Base-by-base conservation (phyloP, 257 asterid genomes). In the Ajuga chamaepitys region DNA sequence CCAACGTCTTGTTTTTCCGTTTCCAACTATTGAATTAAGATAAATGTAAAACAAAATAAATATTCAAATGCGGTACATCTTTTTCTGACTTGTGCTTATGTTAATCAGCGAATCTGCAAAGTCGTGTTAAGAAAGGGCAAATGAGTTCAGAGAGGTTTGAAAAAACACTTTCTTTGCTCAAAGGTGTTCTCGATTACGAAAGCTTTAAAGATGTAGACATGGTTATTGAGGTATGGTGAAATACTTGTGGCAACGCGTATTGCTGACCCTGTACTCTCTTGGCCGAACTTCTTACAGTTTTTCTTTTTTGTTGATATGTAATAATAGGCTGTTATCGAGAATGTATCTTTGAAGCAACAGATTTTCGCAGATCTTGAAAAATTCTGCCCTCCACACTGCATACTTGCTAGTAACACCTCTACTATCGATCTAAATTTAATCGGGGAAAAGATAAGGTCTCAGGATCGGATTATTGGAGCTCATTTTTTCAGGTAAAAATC, bases 401-500 rank as follows among this genome's bases (percentile, higher is more conserved):
- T 90, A 58, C 97, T 94, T 58, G 95, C 89, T 14, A 94, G 95
- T 41, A 94, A 88, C 72, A 94, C 98, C 32, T 94, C 97, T 44
- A 90, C 99, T 9, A 94, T 94, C 58, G 95, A 94, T 75, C 85
- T 94, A 48, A 73, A 85, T 55, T 80, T 90, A 50, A 94, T 90
- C 51, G 95, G 96, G 34, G 91, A 86, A 78, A 88, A 85, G 74
- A 94, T 88, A 9, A 88, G 64, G 73, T 88, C 96, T 44, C 86
- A 76, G 4, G 95, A 90, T 75, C 96, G 97, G 58, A 88, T 90
- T 25, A 74, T 90, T 16, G 99, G 99, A 69, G 95, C 99, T 67
- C 99, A 94, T 69, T 94, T 94, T 78, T 94, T 94, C 89, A 94
- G 99, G 99, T 90, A 65, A 58, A 42, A 52, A 18, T 30, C 4